Percentiles rank a stretch among this genome's conserved stretches.
phyloP scores from a whole-genome alignment of 805 yeast genomes.

The Pichia gijzeniarum region DNA sequence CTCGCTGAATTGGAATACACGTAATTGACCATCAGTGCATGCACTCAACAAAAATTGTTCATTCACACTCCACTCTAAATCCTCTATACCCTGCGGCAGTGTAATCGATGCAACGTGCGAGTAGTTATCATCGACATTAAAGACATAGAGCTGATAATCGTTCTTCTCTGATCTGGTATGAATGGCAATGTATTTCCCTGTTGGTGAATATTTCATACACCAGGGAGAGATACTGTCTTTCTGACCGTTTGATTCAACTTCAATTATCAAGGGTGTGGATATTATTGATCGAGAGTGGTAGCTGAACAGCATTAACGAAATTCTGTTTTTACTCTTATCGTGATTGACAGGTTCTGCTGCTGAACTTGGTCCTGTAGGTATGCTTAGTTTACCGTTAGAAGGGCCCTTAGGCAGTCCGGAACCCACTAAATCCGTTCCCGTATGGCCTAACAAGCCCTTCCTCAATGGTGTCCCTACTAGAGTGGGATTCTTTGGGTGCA shows the following conservation, averaged over 20 bases:
- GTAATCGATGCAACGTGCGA: neutral
- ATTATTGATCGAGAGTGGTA: neutral
- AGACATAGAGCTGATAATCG: conserved; percentile 1
- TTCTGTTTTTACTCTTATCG: neutral
- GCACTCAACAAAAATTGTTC: conserved; percentile 6
- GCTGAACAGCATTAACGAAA: neutral
- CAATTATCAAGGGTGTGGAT: conserved; percentile 2
- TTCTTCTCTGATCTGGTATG: conserved; percentile 1
- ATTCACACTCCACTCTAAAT: conserved; percentile 7
- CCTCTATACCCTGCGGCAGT: neutral
- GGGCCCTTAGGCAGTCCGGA: no score
- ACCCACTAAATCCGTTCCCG: neutral
- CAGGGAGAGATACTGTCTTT: conserved; percentile 4
- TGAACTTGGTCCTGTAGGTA: neutral
- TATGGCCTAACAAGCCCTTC: neutral
- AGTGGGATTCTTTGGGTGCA: neutral
- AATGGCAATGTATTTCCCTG: conserved; percentile 10
- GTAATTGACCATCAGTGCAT: conserved; percentile 9
- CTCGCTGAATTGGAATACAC: conserved; percentile 2
- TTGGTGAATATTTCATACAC: conserved; percentile 10
- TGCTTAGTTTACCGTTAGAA: neutral
- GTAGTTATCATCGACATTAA: conserved; percentile 5
- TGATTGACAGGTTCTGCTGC: neutral
- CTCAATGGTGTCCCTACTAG: neutral
- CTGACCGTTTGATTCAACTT: neutral